Percentiles rank a stretch among this genome's conserved stretches.
These are phyloP conservation scores for Lactifluus subvellereus DNA, from an alignment of 768 basidiomycete species.

Conservation along the genomic window DNA sequence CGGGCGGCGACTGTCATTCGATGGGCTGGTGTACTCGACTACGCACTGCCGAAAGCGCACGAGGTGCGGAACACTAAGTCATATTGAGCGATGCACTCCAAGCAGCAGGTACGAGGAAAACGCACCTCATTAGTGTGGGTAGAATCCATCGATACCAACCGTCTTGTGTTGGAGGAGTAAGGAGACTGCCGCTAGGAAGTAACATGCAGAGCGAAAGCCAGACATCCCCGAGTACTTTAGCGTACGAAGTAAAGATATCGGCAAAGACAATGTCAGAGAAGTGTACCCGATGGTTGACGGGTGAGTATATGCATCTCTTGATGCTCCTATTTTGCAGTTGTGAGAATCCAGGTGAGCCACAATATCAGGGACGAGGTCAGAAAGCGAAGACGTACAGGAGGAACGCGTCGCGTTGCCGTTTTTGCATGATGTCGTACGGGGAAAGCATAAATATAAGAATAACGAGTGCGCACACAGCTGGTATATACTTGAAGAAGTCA, in stretches of 20 bases:
- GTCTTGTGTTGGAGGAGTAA: constrained; percentile 53
- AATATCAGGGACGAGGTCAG: constrained; percentile 2
- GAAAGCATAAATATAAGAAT: constrained; percentile 53
- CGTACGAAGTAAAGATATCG: constrained; percentile 94
- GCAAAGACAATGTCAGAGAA: constrained; percentile 94
- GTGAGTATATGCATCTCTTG: constrained; percentile 68
- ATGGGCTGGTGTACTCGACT: constrained; percentile 65
- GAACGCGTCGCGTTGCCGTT: constrained; percentile 70
- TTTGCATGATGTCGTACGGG: constrained; percentile 63
- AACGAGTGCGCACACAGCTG: constrained; percentile 58
- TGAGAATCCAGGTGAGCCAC: constrained; percentile 3
- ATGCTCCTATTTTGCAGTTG: constrained; percentile 46
- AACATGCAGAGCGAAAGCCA: constrained; percentile 88
- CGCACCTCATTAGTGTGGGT: constrained; percentile 83
- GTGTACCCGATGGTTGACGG: constrained; percentile 54
- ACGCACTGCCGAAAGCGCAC: constrained; percentile 68
- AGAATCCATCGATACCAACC: constrained; percentile 70
- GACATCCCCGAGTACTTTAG: constrained; percentile 92
- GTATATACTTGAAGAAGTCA: constrained; percentile 72
- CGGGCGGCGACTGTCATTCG: constrained; percentile 65
- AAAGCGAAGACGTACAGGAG: constrained; percentile 52
- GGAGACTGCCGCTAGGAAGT: constrained; percentile 73
- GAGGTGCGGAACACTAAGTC: constrained; percentile 69
- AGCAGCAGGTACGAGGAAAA: neutral
- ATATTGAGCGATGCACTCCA: constrained; percentile 1